These are phyloP conservation scores for Tripterygium wilfordii DNA, from an alignment of 177 flowering plant species.

Conservation along the genomic window DNA sequence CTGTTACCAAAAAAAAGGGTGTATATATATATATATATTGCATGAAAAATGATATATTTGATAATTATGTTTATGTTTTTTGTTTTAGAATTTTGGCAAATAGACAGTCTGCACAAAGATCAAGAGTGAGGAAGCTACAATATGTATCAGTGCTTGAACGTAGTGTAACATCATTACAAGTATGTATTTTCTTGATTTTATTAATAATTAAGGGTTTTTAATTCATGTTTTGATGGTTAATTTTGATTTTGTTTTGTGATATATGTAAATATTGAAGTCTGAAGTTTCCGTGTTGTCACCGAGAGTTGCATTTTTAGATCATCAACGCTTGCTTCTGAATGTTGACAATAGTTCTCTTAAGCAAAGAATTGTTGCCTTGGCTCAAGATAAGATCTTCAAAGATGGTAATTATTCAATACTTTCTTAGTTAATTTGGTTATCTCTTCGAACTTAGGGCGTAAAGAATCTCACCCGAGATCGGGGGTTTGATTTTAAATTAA, in stretches of 20 bases:
- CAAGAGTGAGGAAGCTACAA: conserved; percentile 90
- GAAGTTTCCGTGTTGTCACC: conserved; percentile 89
- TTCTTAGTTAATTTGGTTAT: not conserved
- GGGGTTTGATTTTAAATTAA: too few species aligned
- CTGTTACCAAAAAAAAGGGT: too few species aligned
- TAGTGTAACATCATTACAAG: conserved; percentile 79
- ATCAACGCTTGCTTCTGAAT: conserved; percentile 77
- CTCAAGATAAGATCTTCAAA: conserved; percentile 89
- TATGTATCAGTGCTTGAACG: conserved; percentile 96
- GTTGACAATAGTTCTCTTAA: conserved; percentile 88
- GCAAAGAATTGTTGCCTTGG: conserved; percentile 88
- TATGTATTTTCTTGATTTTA: conserved; percentile 18
- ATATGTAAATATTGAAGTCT: conserved; percentile 57
- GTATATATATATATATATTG: too few species aligned
- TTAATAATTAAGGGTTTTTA: too few species aligned
- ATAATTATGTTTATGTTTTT: not conserved
- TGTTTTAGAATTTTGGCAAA: conserved; percentile 77
- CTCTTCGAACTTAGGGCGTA: too few species aligned
- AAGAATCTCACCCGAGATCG: too few species aligned
- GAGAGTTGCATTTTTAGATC: conserved; percentile 80
- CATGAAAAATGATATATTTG: too few species aligned
- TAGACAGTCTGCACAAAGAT: conserved; percentile 90
- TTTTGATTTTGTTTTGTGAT: not conserved
- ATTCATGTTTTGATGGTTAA: not conserved
- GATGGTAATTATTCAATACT: too few species aligned